Evolutionary conservation across 305 asterid species (phyloP).

Genomic region (Solanum hybrid): DNA sequence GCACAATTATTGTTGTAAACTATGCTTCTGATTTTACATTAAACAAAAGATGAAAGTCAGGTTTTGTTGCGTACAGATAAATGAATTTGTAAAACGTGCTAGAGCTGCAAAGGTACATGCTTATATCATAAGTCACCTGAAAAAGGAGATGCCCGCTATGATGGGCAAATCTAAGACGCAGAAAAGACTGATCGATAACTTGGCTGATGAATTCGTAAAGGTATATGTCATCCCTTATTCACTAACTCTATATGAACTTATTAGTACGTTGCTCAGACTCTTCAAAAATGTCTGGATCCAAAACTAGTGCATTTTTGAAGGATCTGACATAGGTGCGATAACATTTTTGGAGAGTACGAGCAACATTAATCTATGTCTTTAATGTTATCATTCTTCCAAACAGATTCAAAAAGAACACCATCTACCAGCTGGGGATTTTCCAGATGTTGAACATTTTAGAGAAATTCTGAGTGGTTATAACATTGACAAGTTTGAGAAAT

Average conservation of each 20-base stretch:
- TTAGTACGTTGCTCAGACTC: background rate
- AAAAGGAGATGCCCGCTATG: slow-evolving; percentile 93
- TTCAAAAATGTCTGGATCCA: background rate
- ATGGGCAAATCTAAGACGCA: slow-evolving; percentile 93
- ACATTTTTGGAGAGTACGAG: background rate
- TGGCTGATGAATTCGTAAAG: slow-evolving; percentile 69
- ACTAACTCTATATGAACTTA: background rate
- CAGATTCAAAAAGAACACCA: slow-evolving; percentile 86
- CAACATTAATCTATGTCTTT: background rate
- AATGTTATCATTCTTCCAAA: background rate
- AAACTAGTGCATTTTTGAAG: background rate
- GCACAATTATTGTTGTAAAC: background rate
- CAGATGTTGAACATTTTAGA: slow-evolving; percentile 63
- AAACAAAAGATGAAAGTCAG: background rate
- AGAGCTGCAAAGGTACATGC: slow-evolving; percentile 92
- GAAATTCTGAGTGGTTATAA: slow-evolving; percentile 59
- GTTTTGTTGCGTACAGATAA: slow-evolving; percentile 41
- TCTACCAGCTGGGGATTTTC: slow-evolving; percentile 87
- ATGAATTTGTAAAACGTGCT: slow-evolving; percentile 89
- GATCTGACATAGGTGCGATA: background rate
- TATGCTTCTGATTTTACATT: background rate
- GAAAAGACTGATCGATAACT: slow-evolving; percentile 70
- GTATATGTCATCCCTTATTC: slow-evolving; percentile 11
- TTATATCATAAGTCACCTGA: slow-evolving; percentile 70
- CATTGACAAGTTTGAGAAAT: slow-evolving; percentile 77